A percentile compares a stretch with the other conserved stretches of the same genome.
Evolutionary conservation across 129 eudicot species (phyloP).

Genomic region (Smallanthus sonchifolius): DNA sequence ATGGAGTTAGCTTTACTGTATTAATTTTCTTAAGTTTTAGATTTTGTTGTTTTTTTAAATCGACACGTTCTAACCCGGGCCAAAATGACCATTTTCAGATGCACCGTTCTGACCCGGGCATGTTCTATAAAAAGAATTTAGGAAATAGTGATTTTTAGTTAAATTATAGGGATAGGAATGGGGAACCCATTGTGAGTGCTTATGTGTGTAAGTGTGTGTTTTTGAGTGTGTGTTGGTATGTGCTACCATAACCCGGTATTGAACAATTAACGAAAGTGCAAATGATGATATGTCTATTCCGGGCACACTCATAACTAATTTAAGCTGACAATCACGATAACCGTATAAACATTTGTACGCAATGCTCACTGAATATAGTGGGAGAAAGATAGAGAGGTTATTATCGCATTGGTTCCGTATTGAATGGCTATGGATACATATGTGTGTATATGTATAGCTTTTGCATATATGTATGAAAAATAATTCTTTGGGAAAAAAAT

Average conservation of each 20-base stretch:
- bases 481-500: not conserved
- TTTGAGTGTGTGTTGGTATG: not conserved
- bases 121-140: too few relatives aligned
- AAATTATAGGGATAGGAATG: too few relatives aligned
- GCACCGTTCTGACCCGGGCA: too few relatives aligned
- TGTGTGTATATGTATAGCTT: not conserved
- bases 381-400: not conserved
- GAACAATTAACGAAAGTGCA: not conserved
- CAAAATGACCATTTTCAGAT: too few relatives aligned
- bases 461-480: not conserved
- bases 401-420: not conserved
- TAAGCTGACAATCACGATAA: too few relatives aligned
- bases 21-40: too few relatives aligned
- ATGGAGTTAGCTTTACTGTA: too few relatives aligned
- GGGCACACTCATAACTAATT: not conserved
- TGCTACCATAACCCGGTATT: not conserved
- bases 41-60: too few relatives aligned
- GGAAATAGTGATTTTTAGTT: too few relatives aligned
- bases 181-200: too few relatives aligned
- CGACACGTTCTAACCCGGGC: too few relatives aligned
- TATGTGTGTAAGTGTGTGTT: not conserved
- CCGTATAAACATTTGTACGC: not conserved
- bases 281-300: not conserved
- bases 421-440: not conserved
- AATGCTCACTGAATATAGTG: too few relatives aligned